These are phyloP conservation scores for Acorus gramineus DNA, from an alignment of 106 monocot species.

Conservation along the genomic window DNA sequence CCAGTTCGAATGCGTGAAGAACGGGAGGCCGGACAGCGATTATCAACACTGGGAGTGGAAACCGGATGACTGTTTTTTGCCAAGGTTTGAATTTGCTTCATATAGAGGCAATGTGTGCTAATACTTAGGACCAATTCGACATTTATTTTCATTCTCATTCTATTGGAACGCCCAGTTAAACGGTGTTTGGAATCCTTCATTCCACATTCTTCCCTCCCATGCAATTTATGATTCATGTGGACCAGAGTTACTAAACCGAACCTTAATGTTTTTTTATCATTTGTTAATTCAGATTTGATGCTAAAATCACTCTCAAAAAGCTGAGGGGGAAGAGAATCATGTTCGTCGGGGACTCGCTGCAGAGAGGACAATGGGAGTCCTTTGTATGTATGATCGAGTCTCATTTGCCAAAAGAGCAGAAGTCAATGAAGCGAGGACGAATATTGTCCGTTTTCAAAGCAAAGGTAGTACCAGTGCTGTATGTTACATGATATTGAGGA, in stretches of 20 bases:
- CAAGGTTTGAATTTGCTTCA: conserved; percentile 29
- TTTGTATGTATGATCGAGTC: conserved; percentile 52
- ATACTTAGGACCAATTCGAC: neutral
- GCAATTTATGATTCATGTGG: no score
- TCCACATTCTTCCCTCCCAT: no score
- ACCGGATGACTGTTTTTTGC: conserved; percentile 59
- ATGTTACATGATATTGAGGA: no score
- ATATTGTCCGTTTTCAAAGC: conserved; percentile 46
- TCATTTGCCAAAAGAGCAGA: conserved; percentile 29
- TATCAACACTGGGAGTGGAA: conserved; percentile 80
- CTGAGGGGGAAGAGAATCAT: conserved; percentile 62
- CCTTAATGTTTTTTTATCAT: neutral
- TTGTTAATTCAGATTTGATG: conserved; percentile 33
- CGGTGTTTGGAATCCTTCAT: no score
- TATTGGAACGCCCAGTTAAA: no score
- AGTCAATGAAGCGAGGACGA: conserved; percentile 36
- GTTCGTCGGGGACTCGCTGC: conserved; percentile 67
- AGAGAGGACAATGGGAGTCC: conserved; percentile 46
- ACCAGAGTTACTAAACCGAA: no score
- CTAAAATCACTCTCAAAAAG: conserved; percentile 34
- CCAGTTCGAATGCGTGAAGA: conserved; percentile 39
- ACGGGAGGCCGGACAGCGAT: conserved; percentile 70
- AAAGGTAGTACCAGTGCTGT: conserved; percentile 12
- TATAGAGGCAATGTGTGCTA: neutral
- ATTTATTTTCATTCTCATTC: no score